These are phyloP conservation scores for Blastomyces silverae DNA, from an alignment of 2,329 filamentous ascomycete genomes.

Conservation along the genomic window DNA sequence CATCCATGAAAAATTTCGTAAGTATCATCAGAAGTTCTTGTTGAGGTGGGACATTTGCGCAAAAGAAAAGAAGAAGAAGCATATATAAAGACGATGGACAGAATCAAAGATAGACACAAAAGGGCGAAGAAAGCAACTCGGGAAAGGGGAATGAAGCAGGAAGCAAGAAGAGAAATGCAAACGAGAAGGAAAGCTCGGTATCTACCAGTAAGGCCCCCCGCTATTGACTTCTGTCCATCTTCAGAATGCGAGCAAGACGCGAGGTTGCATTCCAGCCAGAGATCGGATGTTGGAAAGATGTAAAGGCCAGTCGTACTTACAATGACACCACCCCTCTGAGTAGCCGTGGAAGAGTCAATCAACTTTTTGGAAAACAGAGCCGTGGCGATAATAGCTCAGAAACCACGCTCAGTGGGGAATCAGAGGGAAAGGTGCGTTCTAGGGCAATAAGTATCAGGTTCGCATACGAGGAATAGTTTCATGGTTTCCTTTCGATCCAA, in stretches of 20 bases:
- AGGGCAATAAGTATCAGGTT: slow-evolving; percentile 20
- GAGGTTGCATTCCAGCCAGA: slow-evolving; percentile 3
- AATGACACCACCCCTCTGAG: not conserved
- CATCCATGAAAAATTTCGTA: slow-evolving; percentile 8
- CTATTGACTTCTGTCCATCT: not conserved
- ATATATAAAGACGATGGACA: not conserved
- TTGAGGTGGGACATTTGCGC: not conserved
- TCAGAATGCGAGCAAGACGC: not conserved
- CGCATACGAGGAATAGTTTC: slow-evolving; percentile 13
- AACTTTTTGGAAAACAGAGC: not conserved
- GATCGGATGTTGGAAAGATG: not conserved
- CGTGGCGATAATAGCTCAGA: not conserved
- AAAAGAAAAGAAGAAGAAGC: not conserved
- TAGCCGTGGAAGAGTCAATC: not conserved
- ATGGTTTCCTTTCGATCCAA: slow-evolving; percentile 12
- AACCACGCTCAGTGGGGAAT: not conserved
- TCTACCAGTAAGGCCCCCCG: not conserved
- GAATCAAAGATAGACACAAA: slow-evolving; percentile 1
- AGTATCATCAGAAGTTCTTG: slow-evolving; percentile 2
- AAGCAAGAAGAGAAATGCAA: not conserved
- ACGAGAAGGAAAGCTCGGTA: not conserved
- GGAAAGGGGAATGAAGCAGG: not conserved
- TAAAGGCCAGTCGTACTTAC: slow-evolving; percentile 2
- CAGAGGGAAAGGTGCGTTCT: slow-evolving; percentile 13
- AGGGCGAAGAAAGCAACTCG: slow-evolving; percentile 1